Base-by-base conservation (phyloP, 164 flowering plant species). In the Pachysandra terminalis region DNA sequence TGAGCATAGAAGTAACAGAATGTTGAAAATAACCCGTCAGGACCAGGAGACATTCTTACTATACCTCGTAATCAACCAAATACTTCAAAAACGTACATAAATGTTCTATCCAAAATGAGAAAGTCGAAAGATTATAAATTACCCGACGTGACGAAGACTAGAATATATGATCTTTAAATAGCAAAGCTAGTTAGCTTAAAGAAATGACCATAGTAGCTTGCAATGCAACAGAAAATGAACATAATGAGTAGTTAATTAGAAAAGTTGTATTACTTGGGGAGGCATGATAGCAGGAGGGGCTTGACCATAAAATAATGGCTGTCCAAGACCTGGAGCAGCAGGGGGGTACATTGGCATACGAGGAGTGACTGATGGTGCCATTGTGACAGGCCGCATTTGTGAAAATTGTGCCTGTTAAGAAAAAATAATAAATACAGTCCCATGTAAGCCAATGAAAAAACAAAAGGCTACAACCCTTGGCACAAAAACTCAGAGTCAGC, bases 301-400 rank as follows among this genome's bases (percentile, higher is more conserved):
- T 76, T 91, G 97, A 56, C 96, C 97, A 79, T 90, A 90, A 74
- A 87, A 94, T 72, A 94, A 71, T 54, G 87, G 97, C 59, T 87
- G 95, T 23, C 96, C 96, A 64, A 94, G 67, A 48, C 96, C 94
- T 10, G 98, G 95, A 74, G 83, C 89, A 75, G 91, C 90, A 68
- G 97, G 90, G 8, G 95, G 87, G 56, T 86, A 91, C 81, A 94
- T 86, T 32, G 95, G 98, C 86, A 91, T 81, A 16, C 91, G 94
- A 72, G 96, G 91, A 71, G 83, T 86, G 64, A 89, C 90, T 17
- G 97, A 66, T 59, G 91, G 83, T 19, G 88, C 70, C 80, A 90
- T 79, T 37, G 92, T 80, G 71, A 90, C 89, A 7, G 95, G 96
- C 35, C 95, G 79, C 86, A 90, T 81, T 76, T 91, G 97, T 28